phyloP scores from a whole-genome alignment of 331 rosid genomes.

The Cydonia oblonga region DNA sequence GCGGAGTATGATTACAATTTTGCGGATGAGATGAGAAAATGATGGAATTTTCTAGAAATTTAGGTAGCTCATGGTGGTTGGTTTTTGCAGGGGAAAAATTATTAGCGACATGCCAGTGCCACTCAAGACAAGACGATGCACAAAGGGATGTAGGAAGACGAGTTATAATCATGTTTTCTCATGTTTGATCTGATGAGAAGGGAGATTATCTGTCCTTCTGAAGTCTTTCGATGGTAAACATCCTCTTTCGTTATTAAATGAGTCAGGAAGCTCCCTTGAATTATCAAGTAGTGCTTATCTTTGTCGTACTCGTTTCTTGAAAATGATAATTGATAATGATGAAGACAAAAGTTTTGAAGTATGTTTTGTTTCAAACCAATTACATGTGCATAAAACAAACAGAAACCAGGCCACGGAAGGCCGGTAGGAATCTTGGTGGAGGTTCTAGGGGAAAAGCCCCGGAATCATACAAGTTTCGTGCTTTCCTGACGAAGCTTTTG shows the following conservation, averaged over 20 bases:
- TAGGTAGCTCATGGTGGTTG: not conserved
- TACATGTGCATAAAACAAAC: too few species aligned
- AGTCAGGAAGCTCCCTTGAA: too few species aligned
- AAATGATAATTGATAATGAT: too few species aligned
- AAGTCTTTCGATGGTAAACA: slow-evolving; percentile 12
- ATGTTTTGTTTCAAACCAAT: too few species aligned
- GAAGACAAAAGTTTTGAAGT: too few species aligned
- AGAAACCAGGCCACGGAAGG: too few species aligned
- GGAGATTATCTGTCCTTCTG: not conserved
- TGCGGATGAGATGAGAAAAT: not conserved
- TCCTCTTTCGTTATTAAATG: not conserved
- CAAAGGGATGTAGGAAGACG: not conserved
- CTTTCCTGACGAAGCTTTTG: too few species aligned
- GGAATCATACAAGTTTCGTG: too few species aligned
- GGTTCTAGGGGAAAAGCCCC: too few species aligned
- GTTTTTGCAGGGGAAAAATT: slow-evolving; percentile 43
- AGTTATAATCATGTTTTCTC: not conserved
- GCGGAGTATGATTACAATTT: not conserved
- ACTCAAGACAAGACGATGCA: not conserved
- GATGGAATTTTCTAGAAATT: not conserved
- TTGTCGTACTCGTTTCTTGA: too few species aligned
- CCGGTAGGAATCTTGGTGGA: too few species aligned
- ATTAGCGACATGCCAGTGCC: slow-evolving; percentile 4
- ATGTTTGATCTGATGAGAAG: slow-evolving; percentile 4
- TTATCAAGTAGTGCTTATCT: too few species aligned